Conservation (phyloP, 257 asterid genomes). For the Salvia hispanica region DNA sequence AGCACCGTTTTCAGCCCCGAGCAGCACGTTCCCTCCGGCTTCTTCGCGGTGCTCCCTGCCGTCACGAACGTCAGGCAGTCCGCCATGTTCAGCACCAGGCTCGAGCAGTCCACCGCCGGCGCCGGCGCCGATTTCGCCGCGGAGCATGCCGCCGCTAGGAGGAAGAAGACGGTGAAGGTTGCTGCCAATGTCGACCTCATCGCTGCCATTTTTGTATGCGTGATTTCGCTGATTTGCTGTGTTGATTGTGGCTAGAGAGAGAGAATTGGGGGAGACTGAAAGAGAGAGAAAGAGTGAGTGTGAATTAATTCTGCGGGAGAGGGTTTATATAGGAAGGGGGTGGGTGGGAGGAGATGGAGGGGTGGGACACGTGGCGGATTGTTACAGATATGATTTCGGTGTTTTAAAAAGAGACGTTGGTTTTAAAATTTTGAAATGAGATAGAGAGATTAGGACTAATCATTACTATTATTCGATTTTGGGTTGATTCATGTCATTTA, state of each 20-base stretch:
- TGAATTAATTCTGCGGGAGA: neutral
- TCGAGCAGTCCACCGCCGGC: slow-evolving; percentile 75
- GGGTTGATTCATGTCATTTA: too few species aligned
- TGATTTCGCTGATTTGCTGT: neutral
- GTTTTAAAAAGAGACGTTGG: slow-evolving; percentile 7
- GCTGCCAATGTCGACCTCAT: neutral
- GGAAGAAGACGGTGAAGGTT: slow-evolving; percentile 9
- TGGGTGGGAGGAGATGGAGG: neutral
- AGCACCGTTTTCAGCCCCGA: slow-evolving; percentile 67
- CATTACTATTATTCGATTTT: too few species aligned
- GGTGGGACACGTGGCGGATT: slow-evolving; percentile 25
- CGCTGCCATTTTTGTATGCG: slow-evolving; percentile 21
- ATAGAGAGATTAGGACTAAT: too few species aligned
- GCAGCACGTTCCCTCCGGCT: slow-evolving; percentile 71
- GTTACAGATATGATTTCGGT: neutral
- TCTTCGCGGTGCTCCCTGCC: slow-evolving; percentile 56
- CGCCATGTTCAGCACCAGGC: slow-evolving; percentile 58
- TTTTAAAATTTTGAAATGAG: neutral
- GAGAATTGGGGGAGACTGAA: neutral
- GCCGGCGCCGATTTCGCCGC: slow-evolving; percentile 62
- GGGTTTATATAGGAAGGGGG: neutral
- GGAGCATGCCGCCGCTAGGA: slow-evolving; percentile 5
- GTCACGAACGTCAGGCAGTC: slow-evolving; percentile 69
- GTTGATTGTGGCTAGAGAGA: neutral
- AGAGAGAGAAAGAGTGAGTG: neutral